Evolutionary conservation across 139 green algal species (phyloP), one percentile per base, ranked within the genome.

Genomic region (Choricystis sp.): DNA sequence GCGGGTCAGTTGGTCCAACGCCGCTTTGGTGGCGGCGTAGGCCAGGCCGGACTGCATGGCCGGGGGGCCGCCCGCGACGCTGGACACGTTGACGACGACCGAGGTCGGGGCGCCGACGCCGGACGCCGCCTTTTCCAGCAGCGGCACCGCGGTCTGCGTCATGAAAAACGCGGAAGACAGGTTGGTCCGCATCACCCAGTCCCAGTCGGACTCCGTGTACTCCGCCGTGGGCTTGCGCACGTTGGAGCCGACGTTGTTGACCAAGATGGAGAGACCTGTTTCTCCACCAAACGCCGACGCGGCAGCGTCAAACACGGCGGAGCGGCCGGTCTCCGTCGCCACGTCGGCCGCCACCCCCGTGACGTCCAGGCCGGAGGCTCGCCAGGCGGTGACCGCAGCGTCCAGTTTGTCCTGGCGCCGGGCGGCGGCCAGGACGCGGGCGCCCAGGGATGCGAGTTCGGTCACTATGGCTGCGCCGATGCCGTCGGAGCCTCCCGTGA

Each of bases 21-120:
- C 81, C n/a, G 84, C 86, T 75, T 97, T 97, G 29, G 75, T 90
- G 81, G 89, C 87, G 21, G 75, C 84, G 67, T 95, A 96, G 0
- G 89, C 26, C 23, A 65, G 74, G 26, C 86, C 86, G 22, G 67
- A 84, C 22, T 74, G 79, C 65, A 96, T 86, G 4, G 79, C 76
- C 9, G 72, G 77, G 0, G 90, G 81, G 0, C 88, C 88, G 0
- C 90, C 90, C 3, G 89, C 86, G 21, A 97, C 86, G 26, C 76
- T 89, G 14, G 67, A 81, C 67, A 95, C 86, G 16, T 97, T 66
- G 2, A 97, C 67, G 24, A 49, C 59, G 2, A 59, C 65, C 23
- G 57, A 9, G 40, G 9, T 9, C 40, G 40, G 40, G 9, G 40
- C 40, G 9, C 9, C 9, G 40, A 52, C 9, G 40, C 40, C 9